These are phyloP conservation scores for Calcarisporium arbuscula DNA, from an alignment of 2,329 filamentous ascomycete species.

Conservation along the genomic window DNA sequence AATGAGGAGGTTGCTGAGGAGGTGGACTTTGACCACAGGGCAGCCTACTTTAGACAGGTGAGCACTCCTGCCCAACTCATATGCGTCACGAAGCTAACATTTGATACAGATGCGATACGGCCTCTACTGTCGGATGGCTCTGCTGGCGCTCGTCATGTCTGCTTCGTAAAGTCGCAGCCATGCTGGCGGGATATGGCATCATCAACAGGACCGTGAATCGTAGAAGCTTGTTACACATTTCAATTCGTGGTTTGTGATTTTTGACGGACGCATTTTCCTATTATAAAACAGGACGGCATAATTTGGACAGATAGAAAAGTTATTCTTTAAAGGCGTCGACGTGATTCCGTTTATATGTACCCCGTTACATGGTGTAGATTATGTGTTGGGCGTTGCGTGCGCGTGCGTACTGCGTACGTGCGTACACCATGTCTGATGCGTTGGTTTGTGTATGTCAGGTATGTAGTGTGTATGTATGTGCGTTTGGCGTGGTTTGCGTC, in stretches of 20 bases:
- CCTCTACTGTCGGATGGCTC: conserved; percentile 94
- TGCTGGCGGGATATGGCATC: conserved; percentile 1
- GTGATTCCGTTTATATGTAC: too few species aligned
- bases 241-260: too few species aligned
- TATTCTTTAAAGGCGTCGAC: too few species aligned
- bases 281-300: too few species aligned
- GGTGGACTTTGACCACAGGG: conserved; percentile 94
- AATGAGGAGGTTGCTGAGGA: conserved; percentile 93
- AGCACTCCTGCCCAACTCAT: conserved; percentile 31
- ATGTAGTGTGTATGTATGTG: too few species aligned
- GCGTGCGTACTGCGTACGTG: neutral
- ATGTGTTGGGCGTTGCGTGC: neutral
- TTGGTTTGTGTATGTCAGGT: neutral
- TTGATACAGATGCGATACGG: conserved; percentile 82
- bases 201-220: conserved; percentile 2
- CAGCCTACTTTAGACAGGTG: conserved; percentile 98
- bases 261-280: too few species aligned
- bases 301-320: too few species aligned
- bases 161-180: conserved; percentile 17
- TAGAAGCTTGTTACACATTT: too few species aligned
- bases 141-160: conserved; percentile 85
- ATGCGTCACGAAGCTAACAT: neutral
- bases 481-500: too few species aligned
- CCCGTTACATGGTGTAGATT: conserved; percentile 2
- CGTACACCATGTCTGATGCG: neutral